A percentile compares a stretch with the other conserved stretches of the same genome.
phyloP scores from a whole-genome alignment of 2,329 filamentous ascomycete genomes.

The Pseudofabraea citricarpa region DNA sequence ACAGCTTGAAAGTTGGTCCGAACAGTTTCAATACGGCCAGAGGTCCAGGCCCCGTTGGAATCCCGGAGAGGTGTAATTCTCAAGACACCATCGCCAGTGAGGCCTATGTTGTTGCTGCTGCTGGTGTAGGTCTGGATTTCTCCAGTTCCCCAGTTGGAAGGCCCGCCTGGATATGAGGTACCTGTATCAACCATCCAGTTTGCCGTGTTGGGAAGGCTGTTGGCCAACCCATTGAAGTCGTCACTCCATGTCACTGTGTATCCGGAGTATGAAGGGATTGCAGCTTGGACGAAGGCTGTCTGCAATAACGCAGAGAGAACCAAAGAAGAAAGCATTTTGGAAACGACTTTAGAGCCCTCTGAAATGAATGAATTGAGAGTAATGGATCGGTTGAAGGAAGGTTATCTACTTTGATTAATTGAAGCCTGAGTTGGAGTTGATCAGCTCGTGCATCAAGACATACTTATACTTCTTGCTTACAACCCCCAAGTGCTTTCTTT shows the following conservation, averaged over 20 bases:
- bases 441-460: too few relatives aligned
- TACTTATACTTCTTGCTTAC: too few relatives aligned
- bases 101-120: not conserved
- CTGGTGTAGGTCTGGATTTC: conserved; percentile 1
- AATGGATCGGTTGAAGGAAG: too few relatives aligned
- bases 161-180: not conserved
- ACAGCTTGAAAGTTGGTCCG: not conserved
- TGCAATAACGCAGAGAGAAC: not conserved
- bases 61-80: not conserved
- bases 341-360: too few relatives aligned
- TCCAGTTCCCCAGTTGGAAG: not conserved
- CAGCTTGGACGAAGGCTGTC: not conserved
- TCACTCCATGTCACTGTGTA: not conserved
- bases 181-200: not conserved
- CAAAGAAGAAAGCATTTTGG: not conserved
- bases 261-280: not conserved
- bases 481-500: too few relatives aligned
- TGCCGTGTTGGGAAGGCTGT: not conserved
- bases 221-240: not conserved
- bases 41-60: not conserved
- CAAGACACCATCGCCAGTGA: not conserved
- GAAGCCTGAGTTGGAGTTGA: too few relatives aligned
- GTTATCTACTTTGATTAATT: too few relatives aligned
- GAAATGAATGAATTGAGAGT: too few relatives aligned
- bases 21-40: not conserved